phyloP scores from a whole-genome alignment of 1,139 yeast genomes.

The Kazachstania sp. region DNA sequence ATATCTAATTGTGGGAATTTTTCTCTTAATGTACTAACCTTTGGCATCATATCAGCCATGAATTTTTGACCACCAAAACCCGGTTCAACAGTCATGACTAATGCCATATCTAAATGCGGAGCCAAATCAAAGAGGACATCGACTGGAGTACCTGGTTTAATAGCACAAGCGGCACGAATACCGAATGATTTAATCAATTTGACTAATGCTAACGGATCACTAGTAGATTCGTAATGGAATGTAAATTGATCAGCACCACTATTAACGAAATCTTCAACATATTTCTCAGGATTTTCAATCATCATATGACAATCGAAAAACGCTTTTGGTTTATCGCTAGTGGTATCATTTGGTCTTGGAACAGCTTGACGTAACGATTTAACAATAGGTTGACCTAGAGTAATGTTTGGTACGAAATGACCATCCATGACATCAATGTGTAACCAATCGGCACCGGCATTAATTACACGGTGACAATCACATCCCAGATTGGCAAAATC shows the following conservation, averaged over 20 bases:
- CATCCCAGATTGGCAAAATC: constrained; percentile 85
- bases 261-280: constrained; percentile 89
- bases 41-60: constrained; percentile 94
- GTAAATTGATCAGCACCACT: constrained; percentile 97
- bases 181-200: constrained; percentile 67
- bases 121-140: constrained; percentile 73
- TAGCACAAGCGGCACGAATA: constrained; percentile 91
- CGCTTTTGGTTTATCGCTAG: constrained; percentile 35
- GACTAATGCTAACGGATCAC: constrained; percentile 67
- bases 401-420: constrained; percentile 92
- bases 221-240: constrained; percentile 90
- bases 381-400: constrained; percentile 88
- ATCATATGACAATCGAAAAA: constrained; percentile 98
- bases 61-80: constrained; percentile 98
- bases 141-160: constrained; percentile 89
- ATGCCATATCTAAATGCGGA: constrained; percentile 78
- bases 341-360: constrained; percentile 44
- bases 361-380: constrained; percentile 66
- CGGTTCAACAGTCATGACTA: constrained; percentile 97
- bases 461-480: constrained; percentile 74
- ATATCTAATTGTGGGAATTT: constrained; percentile 74
- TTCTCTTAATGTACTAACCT: constrained; percentile 67
- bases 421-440: constrained; percentile 99
- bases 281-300: constrained; percentile 90
- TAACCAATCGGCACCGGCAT: constrained; percentile 85